A percentile compares a stretch with the other conserved stretches of the same genome.
phyloP scores from a whole-genome alignment of 148 eudicot species.

The Fagopyrum esculentum region DNA sequence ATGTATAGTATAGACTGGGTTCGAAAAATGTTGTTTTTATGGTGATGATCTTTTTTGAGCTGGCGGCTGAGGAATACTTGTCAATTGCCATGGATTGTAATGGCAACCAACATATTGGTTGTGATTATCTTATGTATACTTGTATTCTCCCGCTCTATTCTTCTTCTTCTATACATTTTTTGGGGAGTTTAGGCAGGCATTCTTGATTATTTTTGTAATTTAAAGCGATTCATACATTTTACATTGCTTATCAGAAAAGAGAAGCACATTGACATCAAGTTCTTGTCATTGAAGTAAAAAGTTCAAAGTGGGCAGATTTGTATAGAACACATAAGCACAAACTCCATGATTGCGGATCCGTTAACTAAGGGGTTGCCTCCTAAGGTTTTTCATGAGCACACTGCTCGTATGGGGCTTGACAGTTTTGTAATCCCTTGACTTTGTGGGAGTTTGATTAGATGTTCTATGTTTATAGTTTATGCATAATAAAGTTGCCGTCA shows the following conservation, averaged over 20 bases:
- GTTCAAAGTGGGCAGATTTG: no score
- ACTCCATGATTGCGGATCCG: no score
- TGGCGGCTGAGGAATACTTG: constrained; percentile 8
- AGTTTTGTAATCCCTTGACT: no score
- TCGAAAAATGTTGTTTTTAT: constrained; percentile 5
- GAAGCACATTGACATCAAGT: no score
- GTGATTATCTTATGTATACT: not conserved
- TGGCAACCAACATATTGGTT: not conserved
- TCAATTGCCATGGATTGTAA: constrained; percentile 2
- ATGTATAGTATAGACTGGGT: constrained; percentile 2
- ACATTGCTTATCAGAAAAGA: not conserved
- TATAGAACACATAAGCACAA: no score
- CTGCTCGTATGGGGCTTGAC: no score
- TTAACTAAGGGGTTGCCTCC: no score
- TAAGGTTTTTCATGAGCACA: no score
- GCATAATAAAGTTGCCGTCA: no score
- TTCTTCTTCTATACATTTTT: not conserved
- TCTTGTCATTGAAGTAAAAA: no score
- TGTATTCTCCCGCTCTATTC: not conserved
- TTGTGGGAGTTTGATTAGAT: no score
- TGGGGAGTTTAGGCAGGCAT: not conserved
- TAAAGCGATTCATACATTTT: not conserved
- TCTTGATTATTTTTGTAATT: not conserved
- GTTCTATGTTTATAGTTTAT: no score
- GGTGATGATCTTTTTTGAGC: not conserved